Conservation (phyloP, 352 stramenopile species). For the Globisporangium polare region DNA sequence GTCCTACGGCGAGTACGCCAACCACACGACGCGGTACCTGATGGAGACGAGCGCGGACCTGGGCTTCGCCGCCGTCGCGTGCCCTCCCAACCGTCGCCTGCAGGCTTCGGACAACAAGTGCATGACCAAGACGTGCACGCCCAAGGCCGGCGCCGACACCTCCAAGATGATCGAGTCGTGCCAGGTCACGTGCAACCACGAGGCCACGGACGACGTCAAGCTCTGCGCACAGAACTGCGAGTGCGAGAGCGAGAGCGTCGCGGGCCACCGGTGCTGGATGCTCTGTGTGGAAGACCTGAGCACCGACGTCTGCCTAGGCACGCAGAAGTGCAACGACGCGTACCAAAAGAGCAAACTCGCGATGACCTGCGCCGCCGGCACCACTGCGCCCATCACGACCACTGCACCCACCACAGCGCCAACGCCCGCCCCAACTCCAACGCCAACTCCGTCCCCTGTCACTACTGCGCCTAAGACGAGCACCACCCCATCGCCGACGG, state of each 20-base stretch:
- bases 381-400: slow-evolving; percentile 13
- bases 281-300: slow-evolving; percentile 49
- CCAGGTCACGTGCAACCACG: slow-evolving; percentile 60
- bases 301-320: slow-evolving; percentile 34
- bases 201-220: slow-evolving; percentile 24
- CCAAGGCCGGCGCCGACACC: slow-evolving; percentile 26
- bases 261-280: slow-evolving; percentile 50
- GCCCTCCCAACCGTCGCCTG: slow-evolving; percentile 38
- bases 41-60: slow-evolving; percentile 30
- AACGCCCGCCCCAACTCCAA: neutral
- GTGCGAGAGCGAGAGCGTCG: slow-evolving; percentile 25
- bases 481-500: neutral
- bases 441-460: neutral
- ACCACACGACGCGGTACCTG: slow-evolving; percentile 51
- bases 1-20: slow-evolving; percentile 48
- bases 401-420: neutral
- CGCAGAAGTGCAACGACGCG: slow-evolving; percentile 44
- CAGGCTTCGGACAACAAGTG: slow-evolving; percentile 47
- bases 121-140: slow-evolving; percentile 34
- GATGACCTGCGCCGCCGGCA: slow-evolving; percentile 39
- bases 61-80: slow-evolving; percentile 42
- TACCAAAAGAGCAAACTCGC: slow-evolving; percentile 29
- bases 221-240: slow-evolving; percentile 42
- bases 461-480: neutral
- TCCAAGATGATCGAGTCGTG: slow-evolving; percentile 37